phyloP scores from a whole-genome alignment of 2,329 filamentous ascomycete species.

The Paracoccidioides brasiliensis region DNA sequence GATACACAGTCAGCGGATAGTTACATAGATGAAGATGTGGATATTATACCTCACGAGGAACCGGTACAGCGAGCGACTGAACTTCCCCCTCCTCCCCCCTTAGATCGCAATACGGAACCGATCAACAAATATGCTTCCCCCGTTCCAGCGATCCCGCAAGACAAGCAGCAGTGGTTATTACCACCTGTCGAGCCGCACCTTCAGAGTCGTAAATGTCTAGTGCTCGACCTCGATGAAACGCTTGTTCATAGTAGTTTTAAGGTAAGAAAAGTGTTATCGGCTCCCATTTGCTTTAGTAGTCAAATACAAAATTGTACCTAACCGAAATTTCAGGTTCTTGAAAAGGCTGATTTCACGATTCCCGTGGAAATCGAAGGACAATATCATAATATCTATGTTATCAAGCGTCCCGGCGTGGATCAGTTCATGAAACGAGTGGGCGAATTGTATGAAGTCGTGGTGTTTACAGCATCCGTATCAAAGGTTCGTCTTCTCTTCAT shows the following conservation, averaged over 20 bases:
- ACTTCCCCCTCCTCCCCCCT: slow-evolving; percentile 44
- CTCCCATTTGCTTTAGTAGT: slow-evolving; percentile 5
- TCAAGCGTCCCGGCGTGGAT: slow-evolving; percentile 96
- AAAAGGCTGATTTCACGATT: slow-evolving; percentile 97
- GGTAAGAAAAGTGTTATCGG: slow-evolving; percentile 38
- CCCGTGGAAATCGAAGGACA: slow-evolving; percentile 98
- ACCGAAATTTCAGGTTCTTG: slow-evolving; percentile 57
- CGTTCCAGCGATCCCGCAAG: slow-evolving; percentile 27
- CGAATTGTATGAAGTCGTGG: slow-evolving; percentile 94
- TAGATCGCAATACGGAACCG: slow-evolving; percentile 32
- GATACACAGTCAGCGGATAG: slow-evolving; percentile 42
- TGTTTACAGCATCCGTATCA: slow-evolving; percentile 95
- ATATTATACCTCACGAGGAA: slow-evolving; percentile 28
- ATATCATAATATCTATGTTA: slow-evolving; percentile 98
- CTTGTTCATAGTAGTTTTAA: slow-evolving; percentile 98
- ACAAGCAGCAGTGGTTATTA: slow-evolving; percentile 57
- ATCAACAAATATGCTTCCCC: slow-evolving; percentile 29
- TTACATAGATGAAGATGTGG: slow-evolving; percentile 38
- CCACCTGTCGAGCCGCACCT: slow-evolving; percentile 70
- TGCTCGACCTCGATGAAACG: slow-evolving; percentile 91
- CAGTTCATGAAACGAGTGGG: slow-evolving; percentile 98
- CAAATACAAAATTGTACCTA: slow-evolving; percentile 11
- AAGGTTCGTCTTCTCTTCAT: slow-evolving; percentile 50
- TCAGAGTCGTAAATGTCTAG: slow-evolving; percentile 81
- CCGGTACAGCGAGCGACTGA: slow-evolving; percentile 35